Base-by-base conservation (phyloP, 805 yeast genomes). In the Yamadazyma scolyti region DNA sequence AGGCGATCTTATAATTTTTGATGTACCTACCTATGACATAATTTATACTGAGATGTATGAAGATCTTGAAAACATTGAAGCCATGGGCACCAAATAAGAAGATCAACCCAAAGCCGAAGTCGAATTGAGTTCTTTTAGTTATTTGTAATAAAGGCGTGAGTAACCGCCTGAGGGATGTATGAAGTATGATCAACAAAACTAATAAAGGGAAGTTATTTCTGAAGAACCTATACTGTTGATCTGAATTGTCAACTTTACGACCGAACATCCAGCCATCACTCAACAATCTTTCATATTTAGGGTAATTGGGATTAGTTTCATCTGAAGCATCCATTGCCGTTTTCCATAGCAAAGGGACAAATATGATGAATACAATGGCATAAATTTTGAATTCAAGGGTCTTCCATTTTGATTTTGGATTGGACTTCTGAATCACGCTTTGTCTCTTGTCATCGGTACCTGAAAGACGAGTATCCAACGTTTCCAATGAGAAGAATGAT, bases 221-320 rank as follows among this genome's bases (percentile, higher is more conserved):
- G 52, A 93, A 87, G 48, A 88, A 86, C 16, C 85, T 59, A 50
- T 90, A 93, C 56, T 93, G 99, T 19, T 70, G 66, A 53, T 93
- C 99, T 4, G 95, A 82, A 52, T 90, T 89, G 55, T 93, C 98
- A 24, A 87, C 95, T 56, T 81, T 82, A 16, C 96, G 62, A 6
- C 95, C 96, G 51, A 82, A 75, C 45, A 88, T 61, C 97, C 97
- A 90, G 4, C 98, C 97, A 5, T 76, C 66, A 17, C 81, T 68
- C 30, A 90, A 63, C 22, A 80, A 60, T 29, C 75, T 71, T 42
- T 72, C 71, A 49, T 73, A 87, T 29, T 64, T 63, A 12, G 71
- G 68, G 50, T 81, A 90, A 50, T 87, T 87, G 8, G 82, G 79
- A 47, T 84, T 86, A 2, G 77, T 62, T 42, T 79, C 81, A 46